A percentile compares a stretch with the other conserved stretches of the same genome.
phyloP scores from a whole-genome alignment of 495 filamentous ascomycete species.

The Saxophila tyrrhenica region DNA sequence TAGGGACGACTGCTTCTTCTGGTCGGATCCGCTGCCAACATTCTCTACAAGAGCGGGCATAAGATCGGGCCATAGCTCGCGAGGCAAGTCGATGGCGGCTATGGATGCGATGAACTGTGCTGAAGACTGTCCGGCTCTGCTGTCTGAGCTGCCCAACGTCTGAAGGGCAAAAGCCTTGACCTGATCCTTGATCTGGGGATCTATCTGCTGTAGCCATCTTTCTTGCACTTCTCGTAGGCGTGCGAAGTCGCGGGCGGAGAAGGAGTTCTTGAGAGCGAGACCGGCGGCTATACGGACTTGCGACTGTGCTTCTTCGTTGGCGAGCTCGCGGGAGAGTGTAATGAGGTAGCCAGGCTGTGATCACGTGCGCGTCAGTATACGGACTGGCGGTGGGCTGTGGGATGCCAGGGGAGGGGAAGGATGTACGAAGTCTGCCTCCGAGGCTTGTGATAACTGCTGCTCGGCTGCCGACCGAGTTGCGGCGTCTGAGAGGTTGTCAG shows the following conservation, averaged over 20 bases:
- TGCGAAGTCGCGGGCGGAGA: slow-evolving; percentile 78
- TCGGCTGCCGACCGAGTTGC: slow-evolving; percentile 79
- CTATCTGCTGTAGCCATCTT: slow-evolving; percentile 79
- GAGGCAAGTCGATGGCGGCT: slow-evolving; percentile 85
- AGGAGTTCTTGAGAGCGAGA: slow-evolving; percentile 94
- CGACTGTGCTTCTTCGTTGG: slow-evolving; percentile 72
- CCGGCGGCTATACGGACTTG: slow-evolving; percentile 85
- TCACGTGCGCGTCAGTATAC: slow-evolving; percentile 23
- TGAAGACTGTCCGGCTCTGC: slow-evolving; percentile 72
- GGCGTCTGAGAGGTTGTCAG: slow-evolving; percentile 54
- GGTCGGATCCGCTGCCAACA: slow-evolving; percentile 71
- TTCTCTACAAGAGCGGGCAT: slow-evolving; percentile 81
- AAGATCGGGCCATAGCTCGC: slow-evolving; percentile 89
- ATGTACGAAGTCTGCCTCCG: slow-evolving; percentile 90
- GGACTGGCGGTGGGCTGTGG: slow-evolving; percentile 1
- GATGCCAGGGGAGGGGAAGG: slow-evolving; percentile 10
- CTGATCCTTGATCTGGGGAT: slow-evolving; percentile 62
- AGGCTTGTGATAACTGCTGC: slow-evolving; percentile 83
- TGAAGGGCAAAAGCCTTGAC: slow-evolving; percentile 82
- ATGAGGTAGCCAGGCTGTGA: slow-evolving; percentile 74
- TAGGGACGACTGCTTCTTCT: slow-evolving; percentile 86
- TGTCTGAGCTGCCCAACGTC: slow-evolving; percentile 65
- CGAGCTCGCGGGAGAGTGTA: slow-evolving; percentile 82
- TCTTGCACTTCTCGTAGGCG: slow-evolving; percentile 77
- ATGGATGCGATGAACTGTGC: slow-evolving; percentile 93